These are phyloP conservation scores for Fusarium siculi DNA, from an alignment of 2,329 filamentous ascomycete species.

Conservation along the genomic window DNA sequence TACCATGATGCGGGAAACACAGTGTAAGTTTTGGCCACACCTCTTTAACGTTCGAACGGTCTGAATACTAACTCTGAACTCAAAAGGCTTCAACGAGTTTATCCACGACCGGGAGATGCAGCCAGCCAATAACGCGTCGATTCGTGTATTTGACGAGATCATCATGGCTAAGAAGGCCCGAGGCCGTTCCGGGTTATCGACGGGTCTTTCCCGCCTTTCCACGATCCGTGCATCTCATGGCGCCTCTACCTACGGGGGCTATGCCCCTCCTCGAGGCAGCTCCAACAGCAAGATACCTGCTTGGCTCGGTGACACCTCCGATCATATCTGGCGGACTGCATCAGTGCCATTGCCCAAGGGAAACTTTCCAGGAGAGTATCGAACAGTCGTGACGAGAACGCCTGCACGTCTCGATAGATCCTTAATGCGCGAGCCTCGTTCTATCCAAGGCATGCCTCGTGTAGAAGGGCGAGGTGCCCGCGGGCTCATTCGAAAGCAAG, in stretches of 20 bases:
- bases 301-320: slow-evolving; percentile 77
- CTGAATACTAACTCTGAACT: slow-evolving; percentile 13
- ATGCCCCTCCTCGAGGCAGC: slow-evolving; percentile 49
- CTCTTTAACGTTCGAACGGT: neutral
- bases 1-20: slow-evolving; percentile 72
- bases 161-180: slow-evolving; percentile 80
- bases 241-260: slow-evolving; percentile 55
- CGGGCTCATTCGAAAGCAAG: slow-evolving; percentile 66
- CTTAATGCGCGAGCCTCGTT: slow-evolving; percentile 90
- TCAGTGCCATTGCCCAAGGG: slow-evolving; percentile 69
- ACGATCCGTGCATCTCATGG: slow-evolving; percentile 68
- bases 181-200: slow-evolving; percentile 73
- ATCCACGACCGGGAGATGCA: slow-evolving; percentile 82
- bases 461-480: slow-evolving; percentile 63
- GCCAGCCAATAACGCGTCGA: slow-evolving; percentile 68
- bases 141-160: slow-evolving; percentile 86
- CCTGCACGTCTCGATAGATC: slow-evolving; percentile 86
- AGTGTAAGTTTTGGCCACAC: slow-evolving; percentile 61
- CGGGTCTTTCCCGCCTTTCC: slow-evolving; percentile 70
- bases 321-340: slow-evolving; percentile 82
- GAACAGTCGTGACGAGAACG: slow-evolving; percentile 69
- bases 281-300: slow-evolving; percentile 57
- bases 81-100: slow-evolving; percentile 77
- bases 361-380: slow-evolving; percentile 72
- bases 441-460: slow-evolving; percentile 86